These are phyloP conservation scores for Claviceps digitariae DNA, from an alignment of 2,329 filamentous ascomycete genomes.

Conservation along the genomic window DNA sequence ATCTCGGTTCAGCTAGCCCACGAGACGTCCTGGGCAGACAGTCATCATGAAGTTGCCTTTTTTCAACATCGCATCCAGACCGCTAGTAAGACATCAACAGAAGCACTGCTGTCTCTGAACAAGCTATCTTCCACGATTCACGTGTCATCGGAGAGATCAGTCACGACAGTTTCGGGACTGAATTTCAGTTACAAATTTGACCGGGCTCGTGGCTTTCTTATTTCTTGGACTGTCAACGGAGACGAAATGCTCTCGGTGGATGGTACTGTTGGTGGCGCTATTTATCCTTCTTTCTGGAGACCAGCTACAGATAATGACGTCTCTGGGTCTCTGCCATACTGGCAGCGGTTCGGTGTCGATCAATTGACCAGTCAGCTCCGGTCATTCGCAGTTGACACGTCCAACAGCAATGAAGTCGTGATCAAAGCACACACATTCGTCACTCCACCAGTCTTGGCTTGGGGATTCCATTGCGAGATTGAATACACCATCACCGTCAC, in stretches of 20 bases:
- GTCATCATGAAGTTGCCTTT: slow-evolving; percentile 42
- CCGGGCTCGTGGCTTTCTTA: slow-evolving; percentile 28
- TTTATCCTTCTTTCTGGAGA: slow-evolving; percentile 43
- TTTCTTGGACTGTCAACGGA: slow-evolving; percentile 24
- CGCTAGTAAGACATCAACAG: slow-evolving; percentile 7
- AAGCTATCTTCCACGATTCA: not conserved
- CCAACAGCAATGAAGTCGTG: slow-evolving; percentile 30
- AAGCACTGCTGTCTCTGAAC: not conserved
- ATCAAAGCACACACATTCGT: slow-evolving; percentile 40
- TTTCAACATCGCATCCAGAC: slow-evolving; percentile 29
- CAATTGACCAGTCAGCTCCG: slow-evolving; percentile 32
- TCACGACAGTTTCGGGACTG: not conserved
- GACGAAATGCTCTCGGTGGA: slow-evolving; percentile 21
- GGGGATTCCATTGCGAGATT: slow-evolving; percentile 37
- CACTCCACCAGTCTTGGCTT: slow-evolving; percentile 46
- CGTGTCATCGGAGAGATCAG: not conserved
- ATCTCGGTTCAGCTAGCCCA: slow-evolving; percentile 29
- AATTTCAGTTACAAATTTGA: slow-evolving; percentile 30
- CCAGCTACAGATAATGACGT: slow-evolving; percentile 53
- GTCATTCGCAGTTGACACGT: slow-evolving; percentile 17
- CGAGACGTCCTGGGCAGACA: slow-evolving; percentile 34
- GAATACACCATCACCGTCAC: slow-evolving; percentile 36
- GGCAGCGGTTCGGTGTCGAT: slow-evolving; percentile 39
- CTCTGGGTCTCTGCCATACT: slow-evolving; percentile 39
- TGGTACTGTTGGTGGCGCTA: slow-evolving; percentile 21